These are phyloP conservation scores for Sequoiadendron giganteum DNA, from an alignment of 75 land plant genomes.

Conservation along the genomic window DNA sequence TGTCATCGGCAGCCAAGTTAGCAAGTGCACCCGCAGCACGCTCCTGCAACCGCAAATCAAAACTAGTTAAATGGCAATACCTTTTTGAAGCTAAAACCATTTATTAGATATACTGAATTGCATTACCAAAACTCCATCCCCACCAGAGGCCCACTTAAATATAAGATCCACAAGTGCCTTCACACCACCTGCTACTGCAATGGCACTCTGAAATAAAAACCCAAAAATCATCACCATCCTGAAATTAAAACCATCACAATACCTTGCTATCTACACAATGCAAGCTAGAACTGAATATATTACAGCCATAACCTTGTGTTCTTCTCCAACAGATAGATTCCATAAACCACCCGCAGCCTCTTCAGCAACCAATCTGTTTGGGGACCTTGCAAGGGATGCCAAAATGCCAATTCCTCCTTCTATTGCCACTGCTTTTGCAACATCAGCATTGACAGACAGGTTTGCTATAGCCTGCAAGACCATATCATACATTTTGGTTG, in stretches of 20 bases:
- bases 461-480: constrained; percentile 89
- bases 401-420: constrained; percentile 92
- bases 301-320: constrained; percentile 73
- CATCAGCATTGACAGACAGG: constrained; percentile 88
- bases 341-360: constrained; percentile 99
- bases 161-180: constrained; percentile 95
- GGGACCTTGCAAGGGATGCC: constrained; percentile 82
- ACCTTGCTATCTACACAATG: not conserved
- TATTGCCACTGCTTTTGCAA: constrained; percentile 90
- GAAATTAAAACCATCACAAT: not conserved
- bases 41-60: constrained; percentile 52
- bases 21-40: constrained; percentile 99
- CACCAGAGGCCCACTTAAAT: constrained; percentile 85
- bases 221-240: not conserved
- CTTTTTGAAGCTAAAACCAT: not conserved
- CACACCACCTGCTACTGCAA: constrained; percentile 94
- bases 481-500: not conserved
- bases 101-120: not conserved
- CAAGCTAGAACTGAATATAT: not conserved
- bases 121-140: constrained; percentile 89
- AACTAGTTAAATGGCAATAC: constrained; percentile 5
- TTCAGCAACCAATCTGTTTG: constrained; percentile 92
- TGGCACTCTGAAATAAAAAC: constrained; percentile 62
- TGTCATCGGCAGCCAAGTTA: constrained; percentile 97
- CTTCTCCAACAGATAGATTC: constrained; percentile 99